These are phyloP conservation scores for Castanea crenata DNA, from an alignment of 306 rosid species.

Conservation along the genomic window DNA sequence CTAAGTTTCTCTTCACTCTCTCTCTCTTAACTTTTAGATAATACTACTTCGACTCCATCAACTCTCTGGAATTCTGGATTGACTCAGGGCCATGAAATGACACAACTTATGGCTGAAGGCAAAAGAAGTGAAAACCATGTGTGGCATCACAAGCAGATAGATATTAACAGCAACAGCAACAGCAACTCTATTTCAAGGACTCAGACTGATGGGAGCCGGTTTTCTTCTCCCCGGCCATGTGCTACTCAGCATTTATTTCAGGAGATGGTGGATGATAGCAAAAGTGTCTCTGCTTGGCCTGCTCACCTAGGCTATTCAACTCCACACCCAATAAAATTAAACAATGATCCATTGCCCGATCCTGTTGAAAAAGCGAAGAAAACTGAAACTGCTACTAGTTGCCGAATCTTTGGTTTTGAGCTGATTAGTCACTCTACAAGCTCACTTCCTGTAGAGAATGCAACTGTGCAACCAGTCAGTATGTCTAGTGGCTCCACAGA, in stretches of 20 bases:
- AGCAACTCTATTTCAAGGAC: slow-evolving; percentile 45
- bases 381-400: slow-evolving; percentile 54
- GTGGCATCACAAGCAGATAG: slow-evolving; percentile 58
- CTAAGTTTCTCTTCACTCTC: slow-evolving; percentile 16
- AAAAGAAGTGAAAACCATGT: slow-evolving; percentile 45
- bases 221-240: slow-evolving; percentile 48
- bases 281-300: slow-evolving; percentile 50
- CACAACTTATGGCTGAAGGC: slow-evolving; percentile 46
- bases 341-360: slow-evolving; percentile 41
- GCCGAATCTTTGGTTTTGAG: slow-evolving; percentile 73
- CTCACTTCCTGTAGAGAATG: slow-evolving; percentile 36
- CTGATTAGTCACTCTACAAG: slow-evolving; percentile 45
- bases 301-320: slow-evolving; percentile 39
- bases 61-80: slow-evolving; percentile 54
- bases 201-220: slow-evolving; percentile 58
- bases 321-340: slow-evolving; percentile 35
- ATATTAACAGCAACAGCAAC: slow-evolving; percentile 40
- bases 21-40: slow-evolving; percentile 25
- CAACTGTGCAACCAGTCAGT: slow-evolving; percentile 25
- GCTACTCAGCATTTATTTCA: slow-evolving; percentile 51
- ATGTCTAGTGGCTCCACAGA: slow-evolving; percentile 33
- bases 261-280: slow-evolving; percentile 59
- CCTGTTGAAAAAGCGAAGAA: slow-evolving; percentile 59
- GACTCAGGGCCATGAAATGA: slow-evolving; percentile 39
- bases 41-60: slow-evolving; percentile 52